Conservation (phyloP, 1,284 basidiomycete genomes). For the Ustilago crameri region DNA sequence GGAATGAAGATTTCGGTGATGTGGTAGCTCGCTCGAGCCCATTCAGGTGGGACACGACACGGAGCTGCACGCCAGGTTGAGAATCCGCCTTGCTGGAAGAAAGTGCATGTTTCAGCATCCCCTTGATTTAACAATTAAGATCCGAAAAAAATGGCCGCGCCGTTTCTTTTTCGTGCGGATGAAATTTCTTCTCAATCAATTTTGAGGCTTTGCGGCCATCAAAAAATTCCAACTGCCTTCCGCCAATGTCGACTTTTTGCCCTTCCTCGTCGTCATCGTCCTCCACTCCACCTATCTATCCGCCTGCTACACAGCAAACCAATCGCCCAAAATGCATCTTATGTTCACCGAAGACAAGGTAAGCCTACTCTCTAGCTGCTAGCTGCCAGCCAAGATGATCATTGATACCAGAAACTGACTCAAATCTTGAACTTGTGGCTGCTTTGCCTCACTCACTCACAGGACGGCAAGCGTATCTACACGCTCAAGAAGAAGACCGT, state of each 20-base stretch:
- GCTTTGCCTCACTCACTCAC: background rate
- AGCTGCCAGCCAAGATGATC: background rate
- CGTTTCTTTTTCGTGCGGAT: constrained; percentile 20
- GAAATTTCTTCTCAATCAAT: background rate
- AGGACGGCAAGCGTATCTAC: constrained; percentile 67
- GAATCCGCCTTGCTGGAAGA: constrained; percentile 31
- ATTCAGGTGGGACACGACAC: background rate
- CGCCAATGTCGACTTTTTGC: constrained; percentile 2
- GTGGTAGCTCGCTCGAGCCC: too few species aligned
- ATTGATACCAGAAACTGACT: too few species aligned
- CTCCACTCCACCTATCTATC: background rate
- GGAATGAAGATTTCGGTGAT: too few species aligned
- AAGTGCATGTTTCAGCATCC: constrained; percentile 16
- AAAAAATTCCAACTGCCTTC: constrained; percentile 6
- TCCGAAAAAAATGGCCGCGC: background rate
- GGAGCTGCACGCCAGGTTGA: background rate
- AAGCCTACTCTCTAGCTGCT: constrained; percentile 12
- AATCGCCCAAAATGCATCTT: constrained; percentile 62
- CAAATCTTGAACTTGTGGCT: background rate
- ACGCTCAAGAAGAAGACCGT: constrained; percentile 65
- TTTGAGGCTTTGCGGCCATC: constrained; percentile 1
- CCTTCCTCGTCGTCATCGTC: constrained; percentile 5
- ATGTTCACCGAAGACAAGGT: constrained; percentile 66
- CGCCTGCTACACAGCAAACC: background rate
- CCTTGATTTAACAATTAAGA: constrained; percentile 4